Base-by-base conservation (phyloP, 2,329 filamentous ascomycete genomes). In the Penicillium italicum region DNA sequence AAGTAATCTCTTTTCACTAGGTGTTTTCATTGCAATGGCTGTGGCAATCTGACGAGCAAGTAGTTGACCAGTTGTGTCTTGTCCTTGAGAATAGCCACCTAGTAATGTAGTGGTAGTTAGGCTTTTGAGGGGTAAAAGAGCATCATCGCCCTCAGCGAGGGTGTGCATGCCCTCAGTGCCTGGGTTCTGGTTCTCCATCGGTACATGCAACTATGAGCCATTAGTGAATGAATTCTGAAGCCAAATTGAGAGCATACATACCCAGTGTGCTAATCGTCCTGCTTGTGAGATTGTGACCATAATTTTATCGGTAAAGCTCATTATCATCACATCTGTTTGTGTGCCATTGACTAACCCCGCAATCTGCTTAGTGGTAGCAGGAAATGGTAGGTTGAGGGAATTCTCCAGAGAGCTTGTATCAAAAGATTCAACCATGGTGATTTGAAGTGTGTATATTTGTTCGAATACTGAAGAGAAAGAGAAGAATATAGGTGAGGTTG, bases 221-320 rank as follows among this genome's bases (percentile, higher is more conserved):
- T 62, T 60, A 62, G 50, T 57, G 26, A 30, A 36, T 53, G 14
- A 45, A 38, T 31, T n/a, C 33, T 28, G 12, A 31, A n/a, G n/a
- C 4, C 42, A 10, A 12, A n/a, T 46, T n/a, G 14, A 9, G 11
- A 14, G 10, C 4, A n/a, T n/a, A 70, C 77, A 51, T 79, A 97
- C 91, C 94, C 94, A 99, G 80, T 97, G 94, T 20, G 90, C 89
- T 44, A 97, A 77, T 56, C 87, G 84, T 7, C 92, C 93, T 58
- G 87, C 84, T 76, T 97, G 94, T 0, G 89, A 90, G 57, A 97
- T 82, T 1, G 91, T 97, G 60, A 99, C 79, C 65, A 99, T 77
- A 66, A 99, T 91, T 74, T 91, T 96, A 81, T 97, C 94, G 9
- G 86, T 82, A 74, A 97, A 97, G 65, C 81, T 84, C 51, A 91